Base-by-base conservation (phyloP, 2,329 filamentous ascomycete species). In the Rhynchosporium agropyri region DNA sequence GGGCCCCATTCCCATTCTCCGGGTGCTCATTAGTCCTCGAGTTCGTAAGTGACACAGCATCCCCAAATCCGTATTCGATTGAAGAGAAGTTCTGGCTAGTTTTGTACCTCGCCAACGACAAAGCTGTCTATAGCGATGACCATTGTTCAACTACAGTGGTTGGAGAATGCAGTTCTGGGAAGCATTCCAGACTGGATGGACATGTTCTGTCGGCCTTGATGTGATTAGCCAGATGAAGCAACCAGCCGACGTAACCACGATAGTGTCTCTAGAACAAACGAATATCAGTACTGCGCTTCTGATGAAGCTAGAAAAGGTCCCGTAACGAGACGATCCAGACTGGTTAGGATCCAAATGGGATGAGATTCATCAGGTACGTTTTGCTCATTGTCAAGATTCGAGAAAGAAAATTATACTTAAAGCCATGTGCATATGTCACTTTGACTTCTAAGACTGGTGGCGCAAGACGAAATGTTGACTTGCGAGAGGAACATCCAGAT, bases 51-150 rank as follows among this genome's bases (percentile, higher is more conserved):
- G 31, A 51, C 31, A 51, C 49, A 3, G 15, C 15, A 10, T 51
- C 49, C 6, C 15, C 49, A 4, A 38, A 51, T 38, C 49, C 49
- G 6, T 13, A 51, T 38, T 31, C 49, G 13, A 38, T 31, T 13
- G 49, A 51, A 10, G 49, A 51, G 31, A 51, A 51, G 31, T 51
- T 51, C 6, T 51, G 49, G 31, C 31, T 51, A 10, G 49, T 20
- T 51, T 3, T 51, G 31, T 51, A 38, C 6, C 49, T 51, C 3
- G 20, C 31, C n/a, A 13, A 51, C 10, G 29, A 51, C 15, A 8
- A 20, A 51, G 49, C 31, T 5, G 28, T 12, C 8, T 50, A 50
- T 33, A 33, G 28, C 5, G 10, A 15, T 15, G 48, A 50, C 12
- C 33, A 3, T 33, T 50, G 28, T 33, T 50, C 15, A 50, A 50